These are phyloP conservation scores for Macrocystidia cucumis DNA, from an alignment of 1,284 basidiomycete genomes.

Conservation along the genomic window DNA sequence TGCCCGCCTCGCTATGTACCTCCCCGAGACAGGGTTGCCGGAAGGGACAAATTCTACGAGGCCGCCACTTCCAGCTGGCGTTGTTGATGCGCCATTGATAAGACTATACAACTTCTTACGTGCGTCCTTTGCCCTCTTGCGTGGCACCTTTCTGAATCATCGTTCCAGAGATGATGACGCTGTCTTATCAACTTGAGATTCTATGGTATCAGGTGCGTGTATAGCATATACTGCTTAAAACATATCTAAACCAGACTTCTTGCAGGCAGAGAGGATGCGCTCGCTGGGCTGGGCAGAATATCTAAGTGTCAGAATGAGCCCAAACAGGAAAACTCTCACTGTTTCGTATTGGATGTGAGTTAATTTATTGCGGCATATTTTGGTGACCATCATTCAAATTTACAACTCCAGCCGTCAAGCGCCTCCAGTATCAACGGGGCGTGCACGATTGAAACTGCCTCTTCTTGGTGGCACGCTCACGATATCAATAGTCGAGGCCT, in stretches of 20 bases:
- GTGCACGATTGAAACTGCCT: constrained; percentile 42
- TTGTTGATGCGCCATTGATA: constrained; percentile 70
- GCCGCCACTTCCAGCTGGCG: constrained; percentile 50
- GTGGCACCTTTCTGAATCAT: background rate
- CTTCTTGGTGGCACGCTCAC: constrained; percentile 44
- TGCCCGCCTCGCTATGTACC: constrained; percentile 52
- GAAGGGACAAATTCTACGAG: constrained; percentile 37
- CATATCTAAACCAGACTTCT: constrained; percentile 1
- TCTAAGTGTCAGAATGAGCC: constrained; percentile 54
- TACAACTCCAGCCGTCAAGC: constrained; percentile 34
- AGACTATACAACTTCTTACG: constrained; percentile 77
- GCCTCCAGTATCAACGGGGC: constrained; percentile 24
- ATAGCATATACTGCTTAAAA: background rate
- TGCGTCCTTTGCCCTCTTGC: constrained; percentile 27
- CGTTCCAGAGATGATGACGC: constrained; percentile 68
- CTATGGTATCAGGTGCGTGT: constrained; percentile 65
- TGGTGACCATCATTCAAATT: constrained; percentile 4
- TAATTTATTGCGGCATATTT: constrained; percentile 3
- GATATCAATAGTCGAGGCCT: constrained; percentile 36
- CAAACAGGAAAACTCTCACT: constrained; percentile 55
- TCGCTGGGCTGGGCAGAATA: constrained; percentile 75
- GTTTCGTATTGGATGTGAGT: constrained; percentile 75
- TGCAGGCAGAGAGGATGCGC: constrained; percentile 60
- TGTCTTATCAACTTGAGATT: constrained; percentile 81
- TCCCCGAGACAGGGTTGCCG: constrained; percentile 33